Evolutionary conservation across 352 stramenopile species (phyloP), one percentile per base, ranked within the genome.

Genomic region (Phytophthora uliginosa): DNA sequence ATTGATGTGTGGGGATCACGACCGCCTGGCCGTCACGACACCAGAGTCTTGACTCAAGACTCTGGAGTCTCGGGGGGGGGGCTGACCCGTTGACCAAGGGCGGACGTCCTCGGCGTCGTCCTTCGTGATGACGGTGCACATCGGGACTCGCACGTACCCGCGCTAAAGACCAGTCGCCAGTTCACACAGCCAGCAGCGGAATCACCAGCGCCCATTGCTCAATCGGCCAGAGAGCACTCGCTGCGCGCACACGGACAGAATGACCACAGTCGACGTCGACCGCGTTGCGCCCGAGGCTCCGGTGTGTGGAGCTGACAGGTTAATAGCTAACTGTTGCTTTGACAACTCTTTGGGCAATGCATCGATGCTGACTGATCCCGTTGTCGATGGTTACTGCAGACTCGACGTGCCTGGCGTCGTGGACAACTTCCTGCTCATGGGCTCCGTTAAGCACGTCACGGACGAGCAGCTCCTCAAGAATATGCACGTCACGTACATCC

Each of bases 361-460:
- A n/a, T 26, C 24, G 24, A 26, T 26, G 24, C 24, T 26, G 24
- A 26, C 6, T 51, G 42, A 17, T 51, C 9, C 51, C 66, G 40
- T 59, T 52, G 51, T 33, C 28, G 28, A 31, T 31, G 26, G 28
- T 47, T 50, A n/a, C 40, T 57, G 48, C 50, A 89, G 85, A 74
- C 74, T 93, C 31, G 85, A 93, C 40, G 77, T 93, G 31, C 85
- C 85, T 15, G 85, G 85, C 22, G 75, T 93, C 33, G 74, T 93
- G 34, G 71, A 85, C 53, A 78, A 79, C 10, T 77, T 76, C 59
- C 63, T 93, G 59, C 71, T 93, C 28, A 75, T 93, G 59, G 83
- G 83, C 34, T 91, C 83, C n/a, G 76, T 90, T 20, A 75, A 82
- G 34, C 85, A 93, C 65, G 81, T 79, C 28, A 81, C 70, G 50